Conservation (phyloP, 2,329 filamentous ascomycete genomes). For the Xylariaceae sp. region DNA sequence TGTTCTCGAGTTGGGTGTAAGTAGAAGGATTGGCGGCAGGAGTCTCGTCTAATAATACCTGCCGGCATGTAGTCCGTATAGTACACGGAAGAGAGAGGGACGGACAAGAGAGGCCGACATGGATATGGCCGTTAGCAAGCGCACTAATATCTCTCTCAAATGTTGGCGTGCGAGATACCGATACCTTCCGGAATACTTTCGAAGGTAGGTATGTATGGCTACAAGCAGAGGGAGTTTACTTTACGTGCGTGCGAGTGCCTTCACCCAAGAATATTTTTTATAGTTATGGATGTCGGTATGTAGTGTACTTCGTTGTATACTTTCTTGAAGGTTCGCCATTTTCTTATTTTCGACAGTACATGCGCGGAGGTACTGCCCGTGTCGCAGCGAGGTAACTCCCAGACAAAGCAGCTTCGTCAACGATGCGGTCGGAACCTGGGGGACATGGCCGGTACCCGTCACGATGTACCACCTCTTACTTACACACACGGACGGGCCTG, state of each 20-base stretch:
- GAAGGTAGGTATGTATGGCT: too few relatives aligned
- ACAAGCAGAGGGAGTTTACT: background rate
- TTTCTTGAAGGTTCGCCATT: background rate
- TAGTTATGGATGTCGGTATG: background rate
- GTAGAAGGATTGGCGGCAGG: too few relatives aligned
- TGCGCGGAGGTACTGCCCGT: background rate
- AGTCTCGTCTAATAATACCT: background rate
- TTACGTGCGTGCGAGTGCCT: too few relatives aligned
- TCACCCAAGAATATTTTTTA: too few relatives aligned
- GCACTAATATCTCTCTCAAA: background rate
- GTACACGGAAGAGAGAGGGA: background rate
- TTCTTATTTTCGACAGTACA: background rate
- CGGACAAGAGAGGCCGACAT: background rate
- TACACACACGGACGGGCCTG: background rate
- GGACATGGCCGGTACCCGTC: background rate
- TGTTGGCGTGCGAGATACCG: background rate
- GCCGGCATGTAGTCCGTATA: too few relatives aligned
- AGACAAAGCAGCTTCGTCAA: background rate
- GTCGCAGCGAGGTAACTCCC: background rate
- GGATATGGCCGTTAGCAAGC: background rate
- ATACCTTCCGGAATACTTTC: background rate
- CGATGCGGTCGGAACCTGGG: too few relatives aligned
- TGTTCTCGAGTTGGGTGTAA: too few relatives aligned
- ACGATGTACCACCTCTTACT: background rate
- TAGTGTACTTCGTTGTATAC: background rate